phyloP scores from a whole-genome alignment of 2,329 filamentous ascomycete genomes.

The Aspergillus intermedius region DNA sequence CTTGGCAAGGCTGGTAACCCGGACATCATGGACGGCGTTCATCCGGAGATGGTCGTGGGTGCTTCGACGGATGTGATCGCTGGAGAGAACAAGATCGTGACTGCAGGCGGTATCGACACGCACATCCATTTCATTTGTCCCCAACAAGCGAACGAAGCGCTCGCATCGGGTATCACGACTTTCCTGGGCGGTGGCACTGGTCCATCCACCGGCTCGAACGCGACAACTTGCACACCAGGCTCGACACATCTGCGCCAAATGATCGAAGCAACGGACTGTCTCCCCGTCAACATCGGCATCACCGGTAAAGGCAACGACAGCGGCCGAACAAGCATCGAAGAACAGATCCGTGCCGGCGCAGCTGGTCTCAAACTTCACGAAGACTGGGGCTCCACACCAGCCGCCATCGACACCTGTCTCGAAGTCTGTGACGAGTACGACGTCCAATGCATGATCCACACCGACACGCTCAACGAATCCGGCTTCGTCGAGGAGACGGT shows the following conservation, averaged over 20 bases:
- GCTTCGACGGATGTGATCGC: conserved; percentile 88
- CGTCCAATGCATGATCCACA: conserved; percentile 90
- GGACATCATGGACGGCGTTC: conserved; percentile 90
- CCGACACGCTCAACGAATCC: conserved; percentile 91
- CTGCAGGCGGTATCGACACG: conserved; percentile 80
- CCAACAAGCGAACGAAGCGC: conserved; percentile 76
- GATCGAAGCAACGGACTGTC: conserved; percentile 74
- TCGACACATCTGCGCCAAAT: conserved; percentile 78
- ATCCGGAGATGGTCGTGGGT: conserved; percentile 71
- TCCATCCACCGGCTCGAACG: conserved; percentile 83
- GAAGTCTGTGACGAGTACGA: conserved; percentile 83
- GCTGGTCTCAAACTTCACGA: conserved; percentile 92
- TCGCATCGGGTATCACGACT: conserved; percentile 82
- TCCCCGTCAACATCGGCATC: conserved; percentile 84
- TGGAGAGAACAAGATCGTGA: conserved; percentile 83
- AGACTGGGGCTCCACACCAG: conserved; percentile 89
- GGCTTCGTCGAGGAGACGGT: conserved; percentile 95
- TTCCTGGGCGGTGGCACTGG: conserved; percentile 87
- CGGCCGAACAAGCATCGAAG: conserved; percentile 60
- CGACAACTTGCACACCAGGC: conserved; percentile 88
- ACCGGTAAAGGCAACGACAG: conserved; percentile 93
- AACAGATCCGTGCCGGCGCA: conserved; percentile 76
- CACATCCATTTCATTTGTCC: conserved; percentile 96
- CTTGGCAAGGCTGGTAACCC: conserved; percentile 95
- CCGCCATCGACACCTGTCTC: conserved; percentile 83